These are phyloP conservation scores for Cudoniella acicularis DNA, from an alignment of 495 filamentous ascomycete genomes.

Conservation along the genomic window DNA sequence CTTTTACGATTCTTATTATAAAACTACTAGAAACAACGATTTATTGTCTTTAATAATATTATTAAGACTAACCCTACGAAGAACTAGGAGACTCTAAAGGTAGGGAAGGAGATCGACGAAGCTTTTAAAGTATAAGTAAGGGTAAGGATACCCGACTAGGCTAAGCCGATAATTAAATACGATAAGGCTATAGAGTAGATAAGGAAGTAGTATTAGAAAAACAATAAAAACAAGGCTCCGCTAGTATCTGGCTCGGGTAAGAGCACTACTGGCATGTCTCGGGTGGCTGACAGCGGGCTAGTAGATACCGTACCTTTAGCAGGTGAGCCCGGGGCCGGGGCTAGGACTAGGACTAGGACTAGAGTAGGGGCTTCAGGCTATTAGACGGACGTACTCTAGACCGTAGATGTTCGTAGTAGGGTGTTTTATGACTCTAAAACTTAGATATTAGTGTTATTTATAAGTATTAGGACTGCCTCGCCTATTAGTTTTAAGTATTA, in stretches of 20 bases:
- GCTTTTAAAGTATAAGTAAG: background rate
- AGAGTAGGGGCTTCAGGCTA: too few relatives aligned
- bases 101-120: background rate
- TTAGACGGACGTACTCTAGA: too few relatives aligned
- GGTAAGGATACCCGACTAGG: background rate
- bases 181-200: background rate
- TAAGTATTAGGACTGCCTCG: too few relatives aligned
- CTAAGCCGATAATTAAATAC: background rate
- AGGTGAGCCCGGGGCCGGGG: too few relatives aligned
- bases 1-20: background rate
- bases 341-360: too few relatives aligned
- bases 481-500: too few relatives aligned
- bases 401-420: too few relatives aligned
- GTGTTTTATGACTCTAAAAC: too few relatives aligned
- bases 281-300: too few relatives aligned
- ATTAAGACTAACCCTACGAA: background rate
- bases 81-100: background rate
- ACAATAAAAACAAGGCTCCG: background rate
- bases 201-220: background rate
- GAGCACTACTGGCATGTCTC: background rate
- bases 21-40: background rate
- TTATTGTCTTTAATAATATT: background rate
- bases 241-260: background rate
- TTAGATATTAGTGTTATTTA: too few relatives aligned
- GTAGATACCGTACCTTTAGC: too few relatives aligned